Conservation (phyloP, 805 yeast species). For the Pichia rugopelliculosa region DNA sequence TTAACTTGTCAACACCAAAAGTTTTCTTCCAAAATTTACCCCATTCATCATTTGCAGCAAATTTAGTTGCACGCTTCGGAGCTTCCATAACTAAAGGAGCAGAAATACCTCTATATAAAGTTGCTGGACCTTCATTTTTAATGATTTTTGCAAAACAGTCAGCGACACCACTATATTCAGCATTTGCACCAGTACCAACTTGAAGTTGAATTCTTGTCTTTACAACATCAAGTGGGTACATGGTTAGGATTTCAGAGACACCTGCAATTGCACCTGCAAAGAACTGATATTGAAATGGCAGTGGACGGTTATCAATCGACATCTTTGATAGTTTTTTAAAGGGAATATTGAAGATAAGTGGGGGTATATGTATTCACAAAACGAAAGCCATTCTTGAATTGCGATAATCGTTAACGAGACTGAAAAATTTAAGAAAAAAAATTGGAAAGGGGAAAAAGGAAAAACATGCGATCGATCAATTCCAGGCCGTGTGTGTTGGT, state of each 20-base stretch:
- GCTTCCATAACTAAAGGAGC: conserved; percentile 99
- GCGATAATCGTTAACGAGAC: too few species aligned
- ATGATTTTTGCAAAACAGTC: conserved; percentile 81
- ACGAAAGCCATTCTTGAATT: too few species aligned
- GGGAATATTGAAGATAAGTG: background rate
- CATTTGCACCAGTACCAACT: conserved; percentile 44
- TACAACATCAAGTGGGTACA: conserved; percentile 96
- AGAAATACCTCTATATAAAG: conserved; percentile 86
- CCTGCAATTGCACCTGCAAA: conserved; percentile 93
- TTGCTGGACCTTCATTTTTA: conserved; percentile 72
- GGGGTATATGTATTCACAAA: too few species aligned
- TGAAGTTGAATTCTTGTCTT: conserved; percentile 93
- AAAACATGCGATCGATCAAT: too few species aligned
- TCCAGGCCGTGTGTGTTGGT: too few species aligned
- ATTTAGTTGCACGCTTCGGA: conserved; percentile 97
- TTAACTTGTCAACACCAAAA: conserved; percentile 65
- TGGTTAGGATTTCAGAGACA: conserved; percentile 86
- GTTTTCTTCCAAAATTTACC: conserved; percentile 68
- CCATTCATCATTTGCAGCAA: conserved; percentile 97
- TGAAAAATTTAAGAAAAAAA: too few species aligned
- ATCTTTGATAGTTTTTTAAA: background rate
- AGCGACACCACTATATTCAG: conserved; percentile 74
- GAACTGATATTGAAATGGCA: conserved; percentile 91
- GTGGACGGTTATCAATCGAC: conserved; percentile 31
- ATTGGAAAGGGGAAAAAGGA: too few species aligned